phyloP scores from a whole-genome alignment of 164 flowering plant genomes.

The Chloranthus sessilifolius region DNA sequence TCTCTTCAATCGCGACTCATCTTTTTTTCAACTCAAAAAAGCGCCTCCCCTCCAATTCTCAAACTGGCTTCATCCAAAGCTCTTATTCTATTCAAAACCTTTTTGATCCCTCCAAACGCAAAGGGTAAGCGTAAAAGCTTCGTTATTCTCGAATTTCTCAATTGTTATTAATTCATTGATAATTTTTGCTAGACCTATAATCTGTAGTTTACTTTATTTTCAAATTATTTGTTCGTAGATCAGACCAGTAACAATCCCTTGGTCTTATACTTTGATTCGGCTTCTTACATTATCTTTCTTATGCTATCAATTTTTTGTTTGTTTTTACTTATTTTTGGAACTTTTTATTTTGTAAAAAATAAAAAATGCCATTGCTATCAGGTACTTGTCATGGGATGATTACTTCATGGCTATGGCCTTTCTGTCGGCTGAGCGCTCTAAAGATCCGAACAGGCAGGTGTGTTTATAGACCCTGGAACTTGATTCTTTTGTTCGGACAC shows the following conservation, averaged over 20 bases:
- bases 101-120: conserved; percentile 71
- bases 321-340: not conserved
- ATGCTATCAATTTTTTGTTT: not conserved
- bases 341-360: not conserved
- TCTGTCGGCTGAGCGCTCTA: conserved; percentile 81
- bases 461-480: no score
- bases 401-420: conserved; percentile 97
- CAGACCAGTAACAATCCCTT: no score
- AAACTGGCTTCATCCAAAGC: not conserved
- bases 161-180: no score
- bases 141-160: no score
- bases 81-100: conserved; percentile 34
- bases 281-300: not conserved
- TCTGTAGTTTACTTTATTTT: no score
- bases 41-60: conserved; percentile 2
- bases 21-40: conserved; percentile 29
- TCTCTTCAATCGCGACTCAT: conserved; percentile 43
- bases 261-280: no score
- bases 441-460: conserved; percentile 96
- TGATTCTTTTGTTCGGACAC: no score
- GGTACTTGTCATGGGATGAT: conserved; percentile 94
- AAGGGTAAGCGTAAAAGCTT: no score
- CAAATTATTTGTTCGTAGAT: no score
- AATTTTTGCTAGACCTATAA: no score
- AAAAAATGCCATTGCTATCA: conserved; percentile 16